phyloP scores from a whole-genome alignment of 176 grass and related monocot genomes.

The Hordeum marinum region DNA sequence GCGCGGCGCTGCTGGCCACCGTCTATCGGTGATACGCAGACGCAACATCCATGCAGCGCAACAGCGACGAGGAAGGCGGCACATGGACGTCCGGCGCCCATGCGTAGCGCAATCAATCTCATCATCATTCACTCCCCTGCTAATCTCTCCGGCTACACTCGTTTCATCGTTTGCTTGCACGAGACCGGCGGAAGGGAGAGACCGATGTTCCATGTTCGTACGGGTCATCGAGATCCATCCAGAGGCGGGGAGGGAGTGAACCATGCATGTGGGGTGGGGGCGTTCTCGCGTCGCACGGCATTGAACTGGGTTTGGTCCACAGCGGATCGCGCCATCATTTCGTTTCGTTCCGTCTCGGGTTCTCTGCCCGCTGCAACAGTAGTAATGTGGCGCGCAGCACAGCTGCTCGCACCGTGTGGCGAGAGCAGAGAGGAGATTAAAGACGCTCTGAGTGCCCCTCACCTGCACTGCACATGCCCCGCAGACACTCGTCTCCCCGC shows the following conservation, averaged over 20 bases:
- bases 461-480: no score
- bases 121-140: background rate
- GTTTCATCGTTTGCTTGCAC: background rate
- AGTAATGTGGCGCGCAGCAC: background rate
- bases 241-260: background rate
- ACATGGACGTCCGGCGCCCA: background rate
- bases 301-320: conserved; percentile 3
- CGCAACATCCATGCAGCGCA: no score
- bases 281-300: background rate
- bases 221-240: conserved; percentile 1
- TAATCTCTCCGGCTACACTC: background rate
- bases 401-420: background rate
- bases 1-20: no score
- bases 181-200: background rate
- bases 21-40: no score
- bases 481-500: no score
- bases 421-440: background rate
- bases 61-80: background rate
- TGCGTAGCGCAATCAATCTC: background rate
- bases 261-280: background rate
- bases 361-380: no score
- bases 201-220: no score
- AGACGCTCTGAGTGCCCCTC: no score
- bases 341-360: no score
- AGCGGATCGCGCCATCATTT: background rate